A percentile compares a stretch with the other conserved stretches of the same genome.
These are phyloP conservation scores for Trichoderma harzianum DNA, from an alignment of 2,329 filamentous ascomycete genomes.

Conservation along the genomic window DNA sequence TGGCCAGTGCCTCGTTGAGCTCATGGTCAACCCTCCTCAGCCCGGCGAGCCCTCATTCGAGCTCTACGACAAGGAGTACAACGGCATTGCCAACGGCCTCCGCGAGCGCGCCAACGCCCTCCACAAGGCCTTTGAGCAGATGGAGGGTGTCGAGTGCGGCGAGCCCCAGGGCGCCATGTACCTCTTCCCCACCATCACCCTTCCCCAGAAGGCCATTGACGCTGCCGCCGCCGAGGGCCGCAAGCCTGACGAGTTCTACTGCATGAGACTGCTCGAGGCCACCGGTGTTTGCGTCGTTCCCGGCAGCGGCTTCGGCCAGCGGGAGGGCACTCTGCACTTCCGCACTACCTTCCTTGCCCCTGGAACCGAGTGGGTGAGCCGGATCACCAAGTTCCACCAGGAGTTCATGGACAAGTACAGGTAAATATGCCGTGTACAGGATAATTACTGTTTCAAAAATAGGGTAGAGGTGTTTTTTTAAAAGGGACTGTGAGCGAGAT, in stretches of 20 bases:
- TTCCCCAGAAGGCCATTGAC: slow-evolving; percentile 71
- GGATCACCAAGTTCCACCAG: slow-evolving; percentile 85
- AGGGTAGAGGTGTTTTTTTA: neutral
- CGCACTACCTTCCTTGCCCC: slow-evolving; percentile 95
- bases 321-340: slow-evolving; percentile 87
- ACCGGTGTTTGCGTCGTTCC: slow-evolving; percentile 94
- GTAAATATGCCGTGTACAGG: slow-evolving; percentile 28
- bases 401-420: slow-evolving; percentile 83
- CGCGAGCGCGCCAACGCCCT: slow-evolving; percentile 77
- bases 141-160: slow-evolving; percentile 94
- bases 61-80: slow-evolving; percentile 83
- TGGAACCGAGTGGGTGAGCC: slow-evolving; percentile 88
- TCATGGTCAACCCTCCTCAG: slow-evolving; percentile 95
- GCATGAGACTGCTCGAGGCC: slow-evolving; percentile 81
- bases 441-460: neutral
- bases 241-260: slow-evolving; percentile 89
- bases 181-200: slow-evolving; percentile 89
- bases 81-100: slow-evolving; percentile 74
- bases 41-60: slow-evolving; percentile 79
- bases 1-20: slow-evolving; percentile 91
- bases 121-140: slow-evolving; percentile 84
- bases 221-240: slow-evolving; percentile 73
- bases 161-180: slow-evolving; percentile 96
- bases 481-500: neutral
- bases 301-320: slow-evolving; percentile 91